Evolutionary conservation across 176 grass and related monocot species (phyloP).

Genomic region (Carex parvula): DNA sequence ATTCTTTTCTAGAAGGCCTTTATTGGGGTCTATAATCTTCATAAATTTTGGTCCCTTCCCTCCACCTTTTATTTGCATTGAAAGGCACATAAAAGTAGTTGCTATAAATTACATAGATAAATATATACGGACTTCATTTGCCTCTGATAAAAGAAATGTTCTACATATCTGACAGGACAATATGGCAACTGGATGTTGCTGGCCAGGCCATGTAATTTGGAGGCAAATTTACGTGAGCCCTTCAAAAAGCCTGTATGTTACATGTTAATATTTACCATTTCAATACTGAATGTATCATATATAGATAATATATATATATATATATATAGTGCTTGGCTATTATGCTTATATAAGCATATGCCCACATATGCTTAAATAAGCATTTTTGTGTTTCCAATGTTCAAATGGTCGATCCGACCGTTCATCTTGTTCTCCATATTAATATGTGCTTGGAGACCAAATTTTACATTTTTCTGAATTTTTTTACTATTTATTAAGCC

Average conservation of each 20-base stretch:
- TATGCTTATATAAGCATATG: too few relatives aligned
- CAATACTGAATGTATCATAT: neutral
- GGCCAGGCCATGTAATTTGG: neutral
- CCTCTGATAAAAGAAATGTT: neutral
- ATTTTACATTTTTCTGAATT: too few relatives aligned
- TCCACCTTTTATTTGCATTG: neutral
- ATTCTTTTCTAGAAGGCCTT: slow-evolving; percentile 56
- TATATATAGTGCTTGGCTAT: too few relatives aligned
- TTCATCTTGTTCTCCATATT: too few relatives aligned
- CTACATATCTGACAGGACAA: neutral
- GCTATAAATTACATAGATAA: neutral
- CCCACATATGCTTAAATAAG: too few relatives aligned
- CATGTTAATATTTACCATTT: neutral
- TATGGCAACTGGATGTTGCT: neutral
- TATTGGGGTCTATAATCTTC: neutral
- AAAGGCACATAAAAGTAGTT: neutral
- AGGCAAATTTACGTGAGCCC: neutral
- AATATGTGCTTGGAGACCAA: too few relatives aligned
- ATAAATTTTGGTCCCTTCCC: neutral
- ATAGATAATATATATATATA: too few relatives aligned
- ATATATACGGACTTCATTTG: neutral
- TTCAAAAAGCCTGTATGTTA: neutral
- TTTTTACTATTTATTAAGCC: too few relatives aligned
- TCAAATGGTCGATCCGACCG: too few relatives aligned
- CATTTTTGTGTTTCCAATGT: too few relatives aligned